These are phyloP conservation scores for Capsicum baccatum DNA, from an alignment of 257 asterid species.

Conservation along the genomic window DNA sequence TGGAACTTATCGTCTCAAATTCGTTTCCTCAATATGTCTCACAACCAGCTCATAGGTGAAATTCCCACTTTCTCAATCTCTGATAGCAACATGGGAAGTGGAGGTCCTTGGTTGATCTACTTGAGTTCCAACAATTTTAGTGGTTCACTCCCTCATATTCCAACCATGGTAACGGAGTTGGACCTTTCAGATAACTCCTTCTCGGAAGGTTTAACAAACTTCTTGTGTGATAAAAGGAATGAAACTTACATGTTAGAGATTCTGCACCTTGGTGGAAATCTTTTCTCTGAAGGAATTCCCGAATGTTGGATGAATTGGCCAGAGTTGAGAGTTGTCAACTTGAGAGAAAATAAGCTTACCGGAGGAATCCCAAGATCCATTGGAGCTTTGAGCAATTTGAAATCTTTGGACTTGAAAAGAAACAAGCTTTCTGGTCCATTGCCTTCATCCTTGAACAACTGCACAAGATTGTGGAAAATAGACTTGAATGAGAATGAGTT, in stretches of 20 bases:
- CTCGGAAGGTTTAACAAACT: slow-evolving; percentile 28
- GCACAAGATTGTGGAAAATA: slow-evolving; percentile 30
- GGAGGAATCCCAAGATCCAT: slow-evolving; percentile 46
- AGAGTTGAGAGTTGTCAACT: not conserved
- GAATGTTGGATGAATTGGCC: slow-evolving; percentile 44
- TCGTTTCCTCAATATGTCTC: slow-evolving; percentile 26
- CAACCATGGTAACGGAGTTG: not conserved
- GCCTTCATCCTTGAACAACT: slow-evolving; percentile 36
- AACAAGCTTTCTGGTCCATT: slow-evolving; percentile 39
- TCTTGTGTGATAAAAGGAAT: slow-evolving; percentile 29
- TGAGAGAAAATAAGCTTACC: slow-evolving; percentile 37
- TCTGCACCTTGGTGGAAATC: slow-evolving; percentile 42
- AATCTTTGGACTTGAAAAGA: slow-evolving; percentile 34
- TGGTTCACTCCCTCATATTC: slow-evolving; percentile 40
- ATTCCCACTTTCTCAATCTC: slow-evolving; percentile 18
- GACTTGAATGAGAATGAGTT: slow-evolving; percentile 39
- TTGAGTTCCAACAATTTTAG: slow-evolving; percentile 43
- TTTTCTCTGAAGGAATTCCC: slow-evolving; percentile 36
- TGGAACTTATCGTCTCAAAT: slow-evolving; percentile 30
- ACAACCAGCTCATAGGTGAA: slow-evolving; percentile 24
- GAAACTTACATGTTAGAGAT: not conserved
- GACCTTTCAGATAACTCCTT: slow-evolving; percentile 45
- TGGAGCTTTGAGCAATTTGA: slow-evolving; percentile 25
- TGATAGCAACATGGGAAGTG: slow-evolving; percentile 20
- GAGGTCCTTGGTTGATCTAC: slow-evolving; percentile 26